Conservation (phyloP, 73 alveolate genomes). For the Paramecium sexaurelia region DNA sequence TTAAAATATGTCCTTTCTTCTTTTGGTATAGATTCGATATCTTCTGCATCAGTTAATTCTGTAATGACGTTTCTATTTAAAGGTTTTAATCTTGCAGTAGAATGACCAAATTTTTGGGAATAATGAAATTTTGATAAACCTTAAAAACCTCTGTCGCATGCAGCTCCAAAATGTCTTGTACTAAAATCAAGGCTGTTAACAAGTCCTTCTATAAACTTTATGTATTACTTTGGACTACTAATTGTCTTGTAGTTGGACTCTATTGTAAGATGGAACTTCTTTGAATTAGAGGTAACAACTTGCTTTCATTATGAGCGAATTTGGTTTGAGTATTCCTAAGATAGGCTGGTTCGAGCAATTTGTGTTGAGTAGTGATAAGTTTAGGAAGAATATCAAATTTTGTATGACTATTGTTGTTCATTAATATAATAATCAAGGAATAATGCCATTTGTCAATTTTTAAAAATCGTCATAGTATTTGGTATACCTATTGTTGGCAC, state of each 20-base stretch:
- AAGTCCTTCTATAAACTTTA: background rate
- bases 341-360: constrained; percentile 16
- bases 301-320: background rate
- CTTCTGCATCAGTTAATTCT: constrained; percentile 19
- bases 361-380: constrained; percentile 34
- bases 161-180: constrained; percentile 25
- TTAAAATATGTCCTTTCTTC: background rate
- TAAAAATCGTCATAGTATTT: constrained; percentile 52
- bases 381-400: constrained; percentile 40
- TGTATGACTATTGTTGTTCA: constrained; percentile 14
- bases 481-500: constrained; percentile 60
- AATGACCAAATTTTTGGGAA: constrained; percentile 30
- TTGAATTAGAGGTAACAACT: background rate
- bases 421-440: constrained; percentile 54
- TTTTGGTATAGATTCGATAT: background rate
- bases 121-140: constrained; percentile 19
- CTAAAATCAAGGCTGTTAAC: background rate
- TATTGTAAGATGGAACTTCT: background rate
- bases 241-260: background rate
- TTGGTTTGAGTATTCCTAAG: background rate
- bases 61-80: background rate
- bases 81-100: background rate
- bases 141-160: constrained; percentile 36
- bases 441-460: constrained; percentile 68
- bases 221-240: background rate